These are phyloP conservation scores for Arachis hypogaea DNA, from an alignment of 306 rosid genomes.

Conservation along the genomic window DNA sequence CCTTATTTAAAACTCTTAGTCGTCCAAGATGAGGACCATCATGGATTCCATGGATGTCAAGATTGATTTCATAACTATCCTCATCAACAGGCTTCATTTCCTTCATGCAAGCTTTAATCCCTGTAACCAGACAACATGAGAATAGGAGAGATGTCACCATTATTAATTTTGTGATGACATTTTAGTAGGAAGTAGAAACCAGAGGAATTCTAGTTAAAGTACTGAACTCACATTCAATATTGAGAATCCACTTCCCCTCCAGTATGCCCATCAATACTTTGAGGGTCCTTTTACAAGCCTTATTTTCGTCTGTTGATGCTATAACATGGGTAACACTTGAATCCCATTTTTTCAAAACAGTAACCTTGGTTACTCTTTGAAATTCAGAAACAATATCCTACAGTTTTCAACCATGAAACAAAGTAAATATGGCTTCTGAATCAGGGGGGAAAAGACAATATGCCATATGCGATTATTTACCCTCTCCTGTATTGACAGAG, in stretches of 20 bases:
- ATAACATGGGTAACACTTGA: conserved; percentile 82
- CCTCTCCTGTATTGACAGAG: conserved; percentile 73
- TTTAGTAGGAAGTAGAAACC: neutral
- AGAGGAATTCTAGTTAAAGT: conserved; percentile 16
- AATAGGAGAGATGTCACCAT: conserved; percentile 4
- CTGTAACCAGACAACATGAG: conserved; percentile 44
- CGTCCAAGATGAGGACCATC: conserved; percentile 92
- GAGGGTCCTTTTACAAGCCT: conserved; percentile 91
- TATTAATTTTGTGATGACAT: neutral
- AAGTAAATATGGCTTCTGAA: neutral
- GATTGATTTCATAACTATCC: conserved; percentile 64
- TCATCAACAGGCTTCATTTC: conserved; percentile 69
- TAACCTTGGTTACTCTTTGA: conserved; percentile 62
- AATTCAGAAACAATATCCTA: conserved; percentile 76
- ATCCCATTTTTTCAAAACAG: conserved; percentile 78
- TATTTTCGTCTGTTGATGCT: conserved; percentile 80
- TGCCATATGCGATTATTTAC: conserved; percentile 50
- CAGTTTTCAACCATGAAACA: conserved; percentile 38
- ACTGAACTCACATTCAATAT: conserved; percentile 61
- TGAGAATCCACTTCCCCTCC: conserved; percentile 93
- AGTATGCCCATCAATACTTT: conserved; percentile 87
- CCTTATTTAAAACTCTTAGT: conserved; percentile 75
- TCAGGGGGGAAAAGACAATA: neutral
- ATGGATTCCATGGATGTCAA: conserved; percentile 72
- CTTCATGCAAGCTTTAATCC: conserved; percentile 77